Evolutionary conservation across 768 basidiomycete species (phyloP).

Genomic region (Cubamyces sp.): DNA sequence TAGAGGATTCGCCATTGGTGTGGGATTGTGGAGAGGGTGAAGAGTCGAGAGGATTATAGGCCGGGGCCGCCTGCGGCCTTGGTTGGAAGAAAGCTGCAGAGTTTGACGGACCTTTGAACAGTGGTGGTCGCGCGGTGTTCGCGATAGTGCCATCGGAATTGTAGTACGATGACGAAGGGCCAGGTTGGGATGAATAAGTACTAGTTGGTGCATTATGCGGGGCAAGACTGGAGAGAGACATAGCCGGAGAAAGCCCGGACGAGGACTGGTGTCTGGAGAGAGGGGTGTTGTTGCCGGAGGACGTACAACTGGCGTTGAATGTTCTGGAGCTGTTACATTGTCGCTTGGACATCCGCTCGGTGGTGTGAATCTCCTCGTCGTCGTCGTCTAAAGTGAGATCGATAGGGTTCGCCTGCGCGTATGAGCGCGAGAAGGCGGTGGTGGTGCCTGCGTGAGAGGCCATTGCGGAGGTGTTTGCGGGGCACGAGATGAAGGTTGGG

Average conservation of each 20-base stretch:
- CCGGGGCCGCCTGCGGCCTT: slow-evolving; percentile 13
- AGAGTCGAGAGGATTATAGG: slow-evolving; percentile 9
- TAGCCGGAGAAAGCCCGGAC: slow-evolving; percentile 35
- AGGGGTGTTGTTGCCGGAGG: slow-evolving; percentile 10
- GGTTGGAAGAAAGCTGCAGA: slow-evolving; percentile 38
- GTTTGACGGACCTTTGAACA: slow-evolving; percentile 52
- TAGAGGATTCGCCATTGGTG: slow-evolving; percentile 19
- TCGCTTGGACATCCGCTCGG: slow-evolving; percentile 30
- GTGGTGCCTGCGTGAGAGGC: slow-evolving; percentile 17
- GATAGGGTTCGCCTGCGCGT: slow-evolving; percentile 57
- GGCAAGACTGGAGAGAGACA: slow-evolving; percentile 33
- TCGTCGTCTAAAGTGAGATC: slow-evolving; percentile 77
- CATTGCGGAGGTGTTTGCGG: slow-evolving; percentile 1
- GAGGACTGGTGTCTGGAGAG: slow-evolving; percentile 26
- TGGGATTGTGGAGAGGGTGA: neutral
- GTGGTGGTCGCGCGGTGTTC: slow-evolving; percentile 48
- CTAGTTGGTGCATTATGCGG: slow-evolving; percentile 16
- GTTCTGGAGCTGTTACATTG: slow-evolving; percentile 24
- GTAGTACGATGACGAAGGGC: slow-evolving; percentile 1
- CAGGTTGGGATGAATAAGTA: slow-evolving; percentile 4
- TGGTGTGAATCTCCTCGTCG: slow-evolving; percentile 42
- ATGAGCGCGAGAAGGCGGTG: slow-evolving; percentile 33
- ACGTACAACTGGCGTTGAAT: slow-evolving; percentile 28
- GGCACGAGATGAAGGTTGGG: slow-evolving; percentile 3
- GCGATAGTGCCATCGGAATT: slow-evolving; percentile 10